Conservation (phyloP, 2,329 filamentous ascomycete species). For the Scopulariopsis brevicaulis region DNA sequence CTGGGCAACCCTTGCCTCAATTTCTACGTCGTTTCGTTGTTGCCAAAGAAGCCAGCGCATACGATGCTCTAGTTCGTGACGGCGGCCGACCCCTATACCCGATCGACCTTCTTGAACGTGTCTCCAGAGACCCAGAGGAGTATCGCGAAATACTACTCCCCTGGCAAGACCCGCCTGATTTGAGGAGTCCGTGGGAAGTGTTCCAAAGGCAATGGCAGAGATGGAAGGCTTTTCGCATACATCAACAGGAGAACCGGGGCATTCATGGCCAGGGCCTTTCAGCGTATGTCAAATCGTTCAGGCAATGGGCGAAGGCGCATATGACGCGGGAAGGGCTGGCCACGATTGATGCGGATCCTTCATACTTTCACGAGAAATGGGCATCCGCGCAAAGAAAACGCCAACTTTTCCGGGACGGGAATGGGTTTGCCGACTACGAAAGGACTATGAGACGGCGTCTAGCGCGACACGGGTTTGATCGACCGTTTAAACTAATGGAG, state of each 20-base stretch:
- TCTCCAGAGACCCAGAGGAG: constrained; percentile 11
- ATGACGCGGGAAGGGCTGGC: constrained; percentile 6
- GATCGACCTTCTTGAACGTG: constrained; percentile 13
- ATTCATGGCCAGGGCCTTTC: background rate
- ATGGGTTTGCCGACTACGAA: constrained; percentile 13
- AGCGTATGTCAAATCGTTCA: constrained; percentile 4
- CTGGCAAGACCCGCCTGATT: constrained; percentile 10
- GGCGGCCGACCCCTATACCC: constrained; percentile 18
- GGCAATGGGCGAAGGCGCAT: constrained; percentile 9
- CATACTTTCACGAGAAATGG: constrained; percentile 1
- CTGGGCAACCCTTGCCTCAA: too few species aligned
- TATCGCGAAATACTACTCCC: constrained; percentile 15
- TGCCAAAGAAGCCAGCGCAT: constrained; percentile 11
- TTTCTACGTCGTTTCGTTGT: too few species aligned
- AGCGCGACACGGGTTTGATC: constrained; percentile 14
- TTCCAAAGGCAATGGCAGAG: constrained; percentile 14
- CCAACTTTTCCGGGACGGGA: background rate
- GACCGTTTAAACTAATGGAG: constrained; percentile 16
- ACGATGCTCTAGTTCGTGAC: constrained; percentile 16
- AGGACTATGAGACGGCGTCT: constrained; percentile 15
- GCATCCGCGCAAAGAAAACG: background rate
- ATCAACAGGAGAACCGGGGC: constrained; percentile 15
- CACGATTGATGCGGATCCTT: constrained; percentile 7
- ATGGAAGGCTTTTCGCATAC: constrained; percentile 19
- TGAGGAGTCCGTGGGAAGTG: constrained; percentile 6